phyloP scores from a whole-genome alignment of 1,284 basidiomycete genomes.

The Melanopsichium pennsylvanicum region DNA sequence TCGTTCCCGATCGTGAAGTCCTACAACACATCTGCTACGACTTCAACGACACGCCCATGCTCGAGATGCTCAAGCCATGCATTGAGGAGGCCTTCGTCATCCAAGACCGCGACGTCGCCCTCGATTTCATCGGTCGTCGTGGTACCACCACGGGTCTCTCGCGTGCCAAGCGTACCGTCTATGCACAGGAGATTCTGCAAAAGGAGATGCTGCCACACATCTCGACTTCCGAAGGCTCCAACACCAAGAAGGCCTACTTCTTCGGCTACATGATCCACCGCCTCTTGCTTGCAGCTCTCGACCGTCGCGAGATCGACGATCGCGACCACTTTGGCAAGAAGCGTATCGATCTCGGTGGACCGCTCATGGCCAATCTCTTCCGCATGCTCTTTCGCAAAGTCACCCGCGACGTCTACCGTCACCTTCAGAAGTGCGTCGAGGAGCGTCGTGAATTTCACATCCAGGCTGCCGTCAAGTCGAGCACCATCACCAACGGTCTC shows the following conservation, averaged over 20 bases:
- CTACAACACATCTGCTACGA: slow-evolving; percentile 99
- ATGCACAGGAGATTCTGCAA: slow-evolving; percentile 96
- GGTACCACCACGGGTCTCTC: slow-evolving; percentile 93
- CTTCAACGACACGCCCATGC: slow-evolving; percentile 91
- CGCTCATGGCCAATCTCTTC: slow-evolving; percentile 92
- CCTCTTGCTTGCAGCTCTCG: slow-evolving; percentile 87
- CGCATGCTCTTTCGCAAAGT: slow-evolving; percentile 97
- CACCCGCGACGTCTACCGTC: slow-evolving; percentile 95
- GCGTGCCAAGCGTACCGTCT: slow-evolving; percentile 88
- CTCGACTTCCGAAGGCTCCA: slow-evolving; percentile 92
- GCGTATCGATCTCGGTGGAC: slow-evolving; percentile 92
- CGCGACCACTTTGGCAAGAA: slow-evolving; percentile 99
- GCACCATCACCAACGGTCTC: slow-evolving; percentile 95
- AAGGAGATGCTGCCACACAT: slow-evolving; percentile 99
- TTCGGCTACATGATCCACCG: slow-evolving; percentile 99
- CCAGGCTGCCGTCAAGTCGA: slow-evolving; percentile 86
- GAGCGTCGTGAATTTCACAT: slow-evolving; percentile 95
- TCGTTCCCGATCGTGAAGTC: slow-evolving; percentile 97
- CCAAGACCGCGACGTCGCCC: slow-evolving; percentile 86
- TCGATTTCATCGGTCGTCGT: slow-evolving; percentile 98
- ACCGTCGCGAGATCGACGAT: slow-evolving; percentile 94
- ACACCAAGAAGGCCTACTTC: slow-evolving; percentile 99
- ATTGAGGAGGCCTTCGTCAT: slow-evolving; percentile 99
- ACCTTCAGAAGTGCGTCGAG: slow-evolving; percentile 94
- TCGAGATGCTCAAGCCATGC: slow-evolving; percentile 98